Base-by-base conservation (phyloP, 106 monocot species). In the Phalaenopsis equestris region DNA sequence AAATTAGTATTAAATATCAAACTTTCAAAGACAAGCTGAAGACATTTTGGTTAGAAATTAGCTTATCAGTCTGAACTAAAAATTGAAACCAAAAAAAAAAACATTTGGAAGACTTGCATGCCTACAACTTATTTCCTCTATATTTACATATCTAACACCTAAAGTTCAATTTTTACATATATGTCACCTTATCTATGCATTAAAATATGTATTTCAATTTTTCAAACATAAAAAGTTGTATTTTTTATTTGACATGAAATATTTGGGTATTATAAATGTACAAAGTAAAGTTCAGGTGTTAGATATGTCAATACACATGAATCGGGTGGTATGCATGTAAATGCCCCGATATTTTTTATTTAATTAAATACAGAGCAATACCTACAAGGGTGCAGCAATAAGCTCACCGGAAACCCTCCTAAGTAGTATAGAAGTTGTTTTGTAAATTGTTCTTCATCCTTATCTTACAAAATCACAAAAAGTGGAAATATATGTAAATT, bases 351-450 rank as follows among this genome's bases (percentile, higher is more conserved):
- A n/a, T 68, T 78, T 18, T 23, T 14, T 30, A 30, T 15, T 11
- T 2, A 17, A 79, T 38, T 82, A 45, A 76, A 82, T 78, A 43
- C 79, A 87, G 89, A 90, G 84, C 74, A 85, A 84, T 98, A 94
- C 94, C 86, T 98, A 98, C 82, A 90, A 89, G 82, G 89, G 77
- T 84, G 90, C 92, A 86, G 87, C 95, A 89, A 85, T 92, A 87
- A 89, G 97, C 94, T 98, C 97, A 98, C 94, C 92, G 94, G 94
- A 83, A 98, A 94, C 92, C 94, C 97, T 81, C 86, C 94, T 76
- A 94, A 76, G 68, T 97, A 97, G 82, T 94, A 98, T 56, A 98
- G 70, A 81, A 98, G 94, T 74, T 98, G 97, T 80, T 79, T 98
- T 48, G 84, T 90, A 77, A 98, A 98, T 75, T 94, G 94, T 64